A percentile compares a stretch with the other conserved stretches of the same genome.
Conservation (phyloP, 2,329 filamentous ascomycete genomes). For the Lecanicillium sp. region DNA sequence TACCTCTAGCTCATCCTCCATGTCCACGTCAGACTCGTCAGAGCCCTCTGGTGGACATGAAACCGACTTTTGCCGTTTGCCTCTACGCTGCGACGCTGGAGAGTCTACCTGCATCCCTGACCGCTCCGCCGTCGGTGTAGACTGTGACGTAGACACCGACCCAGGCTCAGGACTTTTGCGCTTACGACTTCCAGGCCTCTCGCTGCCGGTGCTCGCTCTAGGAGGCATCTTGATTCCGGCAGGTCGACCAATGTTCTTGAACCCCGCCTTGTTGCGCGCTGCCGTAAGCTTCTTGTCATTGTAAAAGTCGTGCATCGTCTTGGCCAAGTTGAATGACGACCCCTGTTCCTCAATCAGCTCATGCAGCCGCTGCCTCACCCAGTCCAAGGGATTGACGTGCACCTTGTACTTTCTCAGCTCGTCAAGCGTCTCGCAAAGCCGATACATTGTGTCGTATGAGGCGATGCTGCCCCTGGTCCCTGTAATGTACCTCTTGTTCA, state of each 20-base stretch:
- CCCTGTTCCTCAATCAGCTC: slow-evolving; percentile 37
- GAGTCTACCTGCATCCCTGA: too few relatives aligned
- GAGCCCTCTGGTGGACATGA: neutral
- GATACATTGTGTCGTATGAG: slow-evolving; percentile 49
- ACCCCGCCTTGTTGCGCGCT: slow-evolving; percentile 43
- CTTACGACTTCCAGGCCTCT: slow-evolving; percentile 3
- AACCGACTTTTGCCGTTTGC: neutral
- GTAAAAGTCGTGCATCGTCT: slow-evolving; percentile 45
- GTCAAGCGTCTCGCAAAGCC: slow-evolving; percentile 43
- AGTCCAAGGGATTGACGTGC: slow-evolving; percentile 43
- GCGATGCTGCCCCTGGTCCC: slow-evolving; percentile 30
- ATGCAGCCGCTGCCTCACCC: slow-evolving; percentile 48
- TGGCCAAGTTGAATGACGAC: slow-evolving; percentile 40
- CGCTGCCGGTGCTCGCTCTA: slow-evolving; percentile 10
- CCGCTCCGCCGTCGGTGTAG: too few relatives aligned
- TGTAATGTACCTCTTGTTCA: slow-evolving; percentile 41
- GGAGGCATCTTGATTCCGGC: slow-evolving; percentile 34
- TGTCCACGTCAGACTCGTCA: neutral
- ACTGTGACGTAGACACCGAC: too few relatives aligned
- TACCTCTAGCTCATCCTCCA: slow-evolving; percentile 3
- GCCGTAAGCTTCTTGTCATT: slow-evolving; percentile 43
- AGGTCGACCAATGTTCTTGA: slow-evolving; percentile 49
- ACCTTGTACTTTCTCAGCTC: slow-evolving; percentile 46
- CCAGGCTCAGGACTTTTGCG: neutral
- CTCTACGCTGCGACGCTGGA: neutral